phyloP scores from a whole-genome alignment of 1,284 basidiomycete species.

The Wallemia hederae region DNA sequence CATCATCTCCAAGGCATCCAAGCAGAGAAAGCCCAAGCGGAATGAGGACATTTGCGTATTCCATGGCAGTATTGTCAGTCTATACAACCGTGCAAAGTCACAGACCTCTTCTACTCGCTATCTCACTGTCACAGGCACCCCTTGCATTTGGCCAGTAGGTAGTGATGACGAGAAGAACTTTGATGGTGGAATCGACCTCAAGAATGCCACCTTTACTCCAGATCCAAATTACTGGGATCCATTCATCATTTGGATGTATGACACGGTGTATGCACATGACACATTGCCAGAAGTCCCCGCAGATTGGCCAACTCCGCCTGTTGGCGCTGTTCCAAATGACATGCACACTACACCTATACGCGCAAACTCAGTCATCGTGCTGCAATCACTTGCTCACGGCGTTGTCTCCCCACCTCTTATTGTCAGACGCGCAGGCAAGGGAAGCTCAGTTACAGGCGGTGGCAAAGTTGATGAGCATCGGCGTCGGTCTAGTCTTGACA shows the following conservation, averaged over 20 bases:
- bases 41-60: constrained; percentile 80
- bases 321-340: constrained; percentile 53
- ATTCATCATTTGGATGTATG: constrained; percentile 51
- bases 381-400: constrained; percentile 79
- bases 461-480: constrained; percentile 16
- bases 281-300: constrained; percentile 43
- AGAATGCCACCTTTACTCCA: constrained; percentile 16
- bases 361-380: constrained; percentile 82
- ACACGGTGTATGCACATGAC: constrained; percentile 52
- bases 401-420: constrained; percentile 74
- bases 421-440: constrained; percentile 73
- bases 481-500: constrained; percentile 31
- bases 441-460: constrained; percentile 64
- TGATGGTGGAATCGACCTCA: constrained; percentile 4
- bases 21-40: constrained; percentile 79
- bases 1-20: constrained; percentile 32
- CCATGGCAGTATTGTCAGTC: constrained; percentile 76
- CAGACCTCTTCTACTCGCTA: constrained; percentile 89
- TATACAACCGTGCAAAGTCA: constrained; percentile 77
- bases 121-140: constrained; percentile 69
- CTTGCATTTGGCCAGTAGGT: constrained; percentile 47
- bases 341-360: constrained; percentile 49
- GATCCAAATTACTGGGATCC: constrained; percentile 32
- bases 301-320: constrained; percentile 61
- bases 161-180: constrained; percentile 25